These are phyloP conservation scores for Orbilia quercus DNA, from an alignment of 2,329 filamentous ascomycete species.

Conservation along the genomic window DNA sequence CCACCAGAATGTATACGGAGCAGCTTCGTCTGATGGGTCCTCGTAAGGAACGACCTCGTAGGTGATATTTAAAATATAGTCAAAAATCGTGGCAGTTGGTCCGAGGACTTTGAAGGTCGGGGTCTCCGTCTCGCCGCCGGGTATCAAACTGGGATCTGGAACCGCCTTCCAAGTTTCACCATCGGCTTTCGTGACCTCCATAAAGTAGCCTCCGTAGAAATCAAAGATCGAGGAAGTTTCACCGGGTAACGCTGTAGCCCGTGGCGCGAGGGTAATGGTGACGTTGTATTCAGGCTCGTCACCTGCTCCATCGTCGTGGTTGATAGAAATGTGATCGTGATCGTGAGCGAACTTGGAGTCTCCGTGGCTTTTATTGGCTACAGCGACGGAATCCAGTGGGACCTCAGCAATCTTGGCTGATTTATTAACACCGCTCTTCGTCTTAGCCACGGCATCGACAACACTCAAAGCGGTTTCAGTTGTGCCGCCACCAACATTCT, in stretches of 20 bases:
- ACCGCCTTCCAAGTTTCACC: constrained; percentile 22
- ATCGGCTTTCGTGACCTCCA: constrained; percentile 33
- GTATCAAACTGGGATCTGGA: neutral
- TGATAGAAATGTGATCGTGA: constrained; percentile 22
- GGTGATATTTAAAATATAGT: constrained; percentile 26
- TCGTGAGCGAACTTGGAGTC: constrained; percentile 14
- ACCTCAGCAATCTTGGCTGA: neutral
- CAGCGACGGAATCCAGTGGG: neutral
- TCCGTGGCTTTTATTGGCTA: constrained; percentile 16
- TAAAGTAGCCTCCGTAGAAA: neutral
- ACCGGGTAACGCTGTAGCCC: neutral
- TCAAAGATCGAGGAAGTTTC: constrained; percentile 25
- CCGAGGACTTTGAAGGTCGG: constrained; percentile 10
- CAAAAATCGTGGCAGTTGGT: constrained; percentile 20
- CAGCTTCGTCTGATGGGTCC: neutral
- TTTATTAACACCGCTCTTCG: neutral
- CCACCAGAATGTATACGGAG: constrained; percentile 3
- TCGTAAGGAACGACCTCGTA: constrained; percentile 33
- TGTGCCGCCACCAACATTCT: neutral
- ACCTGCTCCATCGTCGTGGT: constrained; percentile 16
- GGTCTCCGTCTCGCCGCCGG: neutral
- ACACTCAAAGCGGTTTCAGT: neutral
- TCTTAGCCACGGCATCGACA: too few species aligned
- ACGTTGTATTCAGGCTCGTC: neutral
- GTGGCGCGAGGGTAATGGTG: constrained; percentile 11